A percentile compares a stretch with the other conserved stretches of the same genome.
Conservation (phyloP, 306 rosid species). For the Trifolium repens region DNA sequence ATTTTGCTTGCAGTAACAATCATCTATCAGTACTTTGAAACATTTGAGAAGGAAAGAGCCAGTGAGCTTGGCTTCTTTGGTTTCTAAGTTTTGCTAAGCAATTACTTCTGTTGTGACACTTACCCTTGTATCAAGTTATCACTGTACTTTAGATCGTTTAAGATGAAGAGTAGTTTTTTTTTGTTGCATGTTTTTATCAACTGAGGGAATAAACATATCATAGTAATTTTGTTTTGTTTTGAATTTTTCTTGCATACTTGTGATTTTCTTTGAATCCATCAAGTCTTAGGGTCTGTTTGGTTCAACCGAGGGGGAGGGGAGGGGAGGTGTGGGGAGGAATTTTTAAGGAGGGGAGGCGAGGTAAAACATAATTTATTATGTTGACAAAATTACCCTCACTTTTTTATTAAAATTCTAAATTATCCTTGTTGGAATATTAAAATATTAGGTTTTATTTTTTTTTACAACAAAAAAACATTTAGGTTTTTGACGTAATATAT, state of each 20-base stretch:
- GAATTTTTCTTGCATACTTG: neutral
- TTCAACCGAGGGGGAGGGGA: too few relatives aligned
- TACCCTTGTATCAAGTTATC: conserved; percentile 23
- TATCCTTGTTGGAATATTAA: too few relatives aligned
- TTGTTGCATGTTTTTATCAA: conserved; percentile 34
- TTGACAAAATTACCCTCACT: too few relatives aligned
- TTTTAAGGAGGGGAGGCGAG: too few relatives aligned
- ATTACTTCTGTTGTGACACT: neutral
- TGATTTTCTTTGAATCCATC: neutral
- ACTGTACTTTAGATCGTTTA: conserved; percentile 46
- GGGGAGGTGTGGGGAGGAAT: too few relatives aligned
- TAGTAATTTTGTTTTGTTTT: conserved; percentile 10
- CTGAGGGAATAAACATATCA: conserved; percentile 35
- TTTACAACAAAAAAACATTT: too few relatives aligned
- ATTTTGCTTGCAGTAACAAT: conserved; percentile 90
- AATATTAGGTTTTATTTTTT: too few relatives aligned
- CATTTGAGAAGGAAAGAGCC: conserved; percentile 89
- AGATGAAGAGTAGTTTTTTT: conserved; percentile 51
- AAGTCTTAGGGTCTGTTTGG: too few relatives aligned
- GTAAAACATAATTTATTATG: too few relatives aligned
- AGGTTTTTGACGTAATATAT: too few relatives aligned
- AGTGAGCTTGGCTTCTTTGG: conserved; percentile 94
- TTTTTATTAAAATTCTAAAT: too few relatives aligned
- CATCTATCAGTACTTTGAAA: conserved; percentile 90
- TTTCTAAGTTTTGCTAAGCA: conserved; percentile 49